Percentiles rank a stretch among this genome's conserved stretches.
phyloP scores from a whole-genome alignment of 2,329 filamentous ascomycete genomes.

The Didymellaceae sp. region DNA sequence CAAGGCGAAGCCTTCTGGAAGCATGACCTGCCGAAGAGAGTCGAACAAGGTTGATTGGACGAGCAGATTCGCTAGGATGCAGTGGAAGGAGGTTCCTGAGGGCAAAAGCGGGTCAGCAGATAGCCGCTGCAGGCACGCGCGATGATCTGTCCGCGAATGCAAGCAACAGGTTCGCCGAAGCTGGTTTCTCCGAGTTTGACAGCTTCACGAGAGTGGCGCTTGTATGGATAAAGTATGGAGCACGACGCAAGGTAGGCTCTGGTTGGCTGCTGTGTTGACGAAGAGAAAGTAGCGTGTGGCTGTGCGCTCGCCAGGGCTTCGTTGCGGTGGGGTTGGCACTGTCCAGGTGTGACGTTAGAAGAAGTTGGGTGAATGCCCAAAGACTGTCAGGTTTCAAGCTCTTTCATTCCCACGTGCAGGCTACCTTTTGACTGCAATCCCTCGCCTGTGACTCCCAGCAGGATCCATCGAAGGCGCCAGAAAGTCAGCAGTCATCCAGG shows the following conservation, averaged over 20 bases:
- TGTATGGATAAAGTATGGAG: conserved; percentile 24
- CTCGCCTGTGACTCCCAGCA: conserved; percentile 2
- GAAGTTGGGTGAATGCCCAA: conserved; percentile 20
- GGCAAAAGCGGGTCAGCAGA: conserved; percentile 36
- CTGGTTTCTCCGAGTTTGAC: conserved; percentile 13
- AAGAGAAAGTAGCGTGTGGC: conserved; percentile 19
- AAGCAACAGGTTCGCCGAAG: conserved; percentile 20
- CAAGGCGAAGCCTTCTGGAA: conserved; percentile 25
- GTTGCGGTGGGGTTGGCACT: conserved; percentile 10
- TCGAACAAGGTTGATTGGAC: conserved; percentile 24
- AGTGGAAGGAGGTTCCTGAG: conserved; percentile 30
- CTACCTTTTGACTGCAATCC: neutral
- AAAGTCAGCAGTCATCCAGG: neutral
- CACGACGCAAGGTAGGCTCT: conserved; percentile 5
- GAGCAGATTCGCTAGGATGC: conserved; percentile 9
- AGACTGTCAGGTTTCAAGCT: conserved; percentile 12
- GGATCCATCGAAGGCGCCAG: conserved; percentile 13
- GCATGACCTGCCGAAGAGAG: conserved; percentile 23
- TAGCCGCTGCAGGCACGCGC: conserved; percentile 41
- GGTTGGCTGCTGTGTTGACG: conserved; percentile 15
- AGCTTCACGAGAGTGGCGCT: conserved; percentile 9
- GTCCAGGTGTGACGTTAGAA: conserved; percentile 17
- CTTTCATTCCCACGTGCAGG: conserved; percentile 12
- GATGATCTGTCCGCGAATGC: conserved; percentile 29
- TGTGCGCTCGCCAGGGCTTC: conserved; percentile 13